These are phyloP conservation scores for Ophiostoma sp. DNA, from an alignment of 2,329 filamentous ascomycete species.

Conservation along the genomic window DNA sequence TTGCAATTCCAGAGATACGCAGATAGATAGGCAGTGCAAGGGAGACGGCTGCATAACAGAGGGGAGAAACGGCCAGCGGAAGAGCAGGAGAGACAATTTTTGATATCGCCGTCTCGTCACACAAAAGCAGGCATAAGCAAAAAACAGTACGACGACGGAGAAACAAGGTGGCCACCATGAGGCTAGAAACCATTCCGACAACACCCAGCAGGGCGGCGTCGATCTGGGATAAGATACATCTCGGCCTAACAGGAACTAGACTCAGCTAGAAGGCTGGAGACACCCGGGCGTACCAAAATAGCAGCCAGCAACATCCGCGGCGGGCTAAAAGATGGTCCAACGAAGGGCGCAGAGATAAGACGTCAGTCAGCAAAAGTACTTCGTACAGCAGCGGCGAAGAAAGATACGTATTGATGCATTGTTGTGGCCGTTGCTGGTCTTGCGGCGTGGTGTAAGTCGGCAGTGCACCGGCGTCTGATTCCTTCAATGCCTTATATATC, in stretches of 20 bases:
- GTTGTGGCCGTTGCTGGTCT: background rate
- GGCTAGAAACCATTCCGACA: background rate
- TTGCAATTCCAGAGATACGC: background rate
- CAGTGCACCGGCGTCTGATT: background rate
- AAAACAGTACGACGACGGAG: background rate
- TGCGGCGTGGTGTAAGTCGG: background rate
- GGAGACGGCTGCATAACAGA: too few relatives aligned
- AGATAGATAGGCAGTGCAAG: too few relatives aligned
- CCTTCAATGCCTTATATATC: background rate
- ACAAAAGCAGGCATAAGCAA: too few relatives aligned
- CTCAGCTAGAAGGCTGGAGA: too few relatives aligned
- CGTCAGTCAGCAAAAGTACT: background rate
- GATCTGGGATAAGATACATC: background rate
- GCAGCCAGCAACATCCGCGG: background rate
- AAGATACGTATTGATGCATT: background rate
- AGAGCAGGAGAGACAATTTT: too few relatives aligned
- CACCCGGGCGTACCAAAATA: too few relatives aligned
- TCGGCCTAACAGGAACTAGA: background rate
- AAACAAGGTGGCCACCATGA: background rate
- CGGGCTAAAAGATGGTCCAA: slow-evolving; percentile 4
- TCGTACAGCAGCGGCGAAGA: too few relatives aligned
- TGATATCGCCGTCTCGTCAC: too few relatives aligned
- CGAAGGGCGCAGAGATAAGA: slow-evolving; percentile 12
- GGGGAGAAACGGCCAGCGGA: too few relatives aligned
- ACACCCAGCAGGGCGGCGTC: background rate